These are phyloP conservation scores for Jatropha curcas DNA, from an alignment of 345 rosid species.

Conservation along the genomic window DNA sequence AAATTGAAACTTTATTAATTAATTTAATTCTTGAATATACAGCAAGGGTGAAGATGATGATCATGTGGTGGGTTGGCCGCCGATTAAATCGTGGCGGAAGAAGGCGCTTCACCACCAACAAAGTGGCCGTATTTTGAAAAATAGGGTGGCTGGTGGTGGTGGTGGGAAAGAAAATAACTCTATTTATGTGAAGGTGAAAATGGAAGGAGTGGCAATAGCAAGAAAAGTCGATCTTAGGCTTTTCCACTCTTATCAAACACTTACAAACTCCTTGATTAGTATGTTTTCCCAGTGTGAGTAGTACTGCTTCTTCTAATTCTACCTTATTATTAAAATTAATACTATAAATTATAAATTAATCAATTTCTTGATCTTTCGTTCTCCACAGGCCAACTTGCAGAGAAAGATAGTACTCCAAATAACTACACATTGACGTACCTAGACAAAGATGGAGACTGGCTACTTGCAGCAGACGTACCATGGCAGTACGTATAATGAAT, in stretches of 20 bases:
- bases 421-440: conserved; percentile 54
- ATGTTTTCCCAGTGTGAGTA: conserved; percentile 52
- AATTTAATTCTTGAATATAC: background rate
- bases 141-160: conserved; percentile 1
- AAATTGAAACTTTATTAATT: no score
- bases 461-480: conserved; percentile 58
- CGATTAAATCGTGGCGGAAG: conserved; percentile 66
- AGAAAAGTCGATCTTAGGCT: conserved; percentile 58
- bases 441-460: conserved; percentile 65
- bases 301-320: background rate
- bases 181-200: conserved; percentile 67
- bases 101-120: conserved; percentile 33
- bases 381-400: conserved; percentile 27
- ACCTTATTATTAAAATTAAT: no score
- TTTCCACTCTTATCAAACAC: conserved; percentile 48
- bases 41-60: conserved; percentile 6
- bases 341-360: background rate
- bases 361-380: background rate
- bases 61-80: conserved; percentile 73
- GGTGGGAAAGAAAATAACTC: conserved; percentile 23
- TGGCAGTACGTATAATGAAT: conserved; percentile 57
- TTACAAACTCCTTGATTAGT: conserved; percentile 43
- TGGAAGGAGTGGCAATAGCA: conserved; percentile 68
- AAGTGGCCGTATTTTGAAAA: conserved; percentile 8
- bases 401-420: conserved; percentile 25